Evolutionary conservation across 352 stramenopile species (phyloP).

Genomic region (Phytopythium ostracodes): DNA sequence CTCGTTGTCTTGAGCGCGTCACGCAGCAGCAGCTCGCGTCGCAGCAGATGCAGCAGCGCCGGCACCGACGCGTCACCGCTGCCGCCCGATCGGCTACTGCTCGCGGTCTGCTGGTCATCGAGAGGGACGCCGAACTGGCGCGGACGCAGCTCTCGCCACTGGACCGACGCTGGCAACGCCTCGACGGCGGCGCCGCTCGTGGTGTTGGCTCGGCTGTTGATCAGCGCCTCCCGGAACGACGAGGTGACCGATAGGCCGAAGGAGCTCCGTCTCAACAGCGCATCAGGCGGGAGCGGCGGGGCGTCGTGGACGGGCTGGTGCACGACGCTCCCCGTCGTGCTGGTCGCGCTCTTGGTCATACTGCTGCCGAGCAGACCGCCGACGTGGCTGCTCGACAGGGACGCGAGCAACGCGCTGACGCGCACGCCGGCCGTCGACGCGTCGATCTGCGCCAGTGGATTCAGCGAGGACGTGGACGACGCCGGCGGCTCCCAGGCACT

Average conservation of each 20-base stretch:
- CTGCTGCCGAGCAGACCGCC: background rate
- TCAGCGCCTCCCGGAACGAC: conserved; percentile 6
- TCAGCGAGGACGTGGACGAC: background rate
- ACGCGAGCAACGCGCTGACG: conserved; percentile 15
- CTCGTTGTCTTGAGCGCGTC: conserved; percentile 35
- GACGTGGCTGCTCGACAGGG: conserved; percentile 9
- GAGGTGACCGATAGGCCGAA: conserved; percentile 3
- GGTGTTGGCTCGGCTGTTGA: conserved; percentile 1
- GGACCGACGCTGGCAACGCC: background rate
- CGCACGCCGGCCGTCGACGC: background rate
- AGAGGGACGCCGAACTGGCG: conserved; percentile 45
- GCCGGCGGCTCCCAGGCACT: too few relatives aligned
- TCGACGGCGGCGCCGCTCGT: background rate
- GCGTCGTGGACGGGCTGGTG: background rate
- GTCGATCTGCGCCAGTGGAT: conserved; percentile 8
- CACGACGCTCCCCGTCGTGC: background rate
- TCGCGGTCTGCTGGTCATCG: conserved; percentile 11
- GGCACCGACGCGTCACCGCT: conserved; percentile 32
- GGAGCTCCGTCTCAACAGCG: conserved; percentile 6
- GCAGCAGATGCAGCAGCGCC: conserved; percentile 44
- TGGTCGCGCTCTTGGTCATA: background rate
- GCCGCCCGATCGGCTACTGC: conserved; percentile 1
- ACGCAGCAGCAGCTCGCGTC: conserved; percentile 41
- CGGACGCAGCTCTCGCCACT: background rate
- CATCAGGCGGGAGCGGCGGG: background rate